Evolutionary conservation across 2,329 filamentous ascomycete species (phyloP).

Genomic region (Cryphonectria carpinicola): DNA sequence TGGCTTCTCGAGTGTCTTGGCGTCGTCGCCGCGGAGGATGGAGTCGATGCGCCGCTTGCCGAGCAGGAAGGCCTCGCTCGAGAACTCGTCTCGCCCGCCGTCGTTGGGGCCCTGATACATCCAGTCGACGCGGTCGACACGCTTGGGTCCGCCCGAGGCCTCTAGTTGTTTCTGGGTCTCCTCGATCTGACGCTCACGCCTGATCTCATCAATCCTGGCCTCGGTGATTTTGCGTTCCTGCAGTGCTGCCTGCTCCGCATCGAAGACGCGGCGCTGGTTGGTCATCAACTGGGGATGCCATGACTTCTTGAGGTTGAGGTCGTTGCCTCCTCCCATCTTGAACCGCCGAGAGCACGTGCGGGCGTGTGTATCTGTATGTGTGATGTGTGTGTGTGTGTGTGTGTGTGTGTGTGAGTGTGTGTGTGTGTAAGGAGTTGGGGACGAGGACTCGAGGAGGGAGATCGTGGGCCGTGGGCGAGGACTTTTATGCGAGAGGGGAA

Average conservation of each 20-base stretch:
- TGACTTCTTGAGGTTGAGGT: constrained; percentile 93
- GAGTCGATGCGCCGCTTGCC: constrained; percentile 92
- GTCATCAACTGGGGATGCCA: constrained; percentile 91
- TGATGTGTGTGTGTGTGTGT: not conserved
- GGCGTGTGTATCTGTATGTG: not conserved
- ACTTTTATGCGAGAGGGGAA: not conserved
- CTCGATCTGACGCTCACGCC: constrained; percentile 90
- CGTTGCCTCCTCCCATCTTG: constrained; percentile 78
- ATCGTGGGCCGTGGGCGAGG: not conserved
- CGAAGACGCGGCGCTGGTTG: constrained; percentile 90
- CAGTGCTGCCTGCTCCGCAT: constrained; percentile 88
- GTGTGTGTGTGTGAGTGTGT: not conserved
- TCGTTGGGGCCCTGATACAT: constrained; percentile 91
- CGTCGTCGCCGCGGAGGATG: constrained; percentile 76
- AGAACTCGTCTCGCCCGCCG: constrained; percentile 77
- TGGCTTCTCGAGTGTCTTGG: constrained; percentile 79
- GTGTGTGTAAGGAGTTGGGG: not conserved
- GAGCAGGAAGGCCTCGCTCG: constrained; percentile 90
- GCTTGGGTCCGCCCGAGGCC: constrained; percentile 80
- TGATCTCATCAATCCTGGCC: constrained; percentile 87
- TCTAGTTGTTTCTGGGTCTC: constrained; percentile 91
- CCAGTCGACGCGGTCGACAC: constrained; percentile 88
- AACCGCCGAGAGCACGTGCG: too few relatives aligned
- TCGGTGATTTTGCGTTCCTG: constrained; percentile 94
- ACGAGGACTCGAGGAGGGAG: not conserved